Percentiles rank a stretch among this genome's conserved stretches.
These are phyloP conservation scores for Fusarium brevicatenulatum DNA, from an alignment of 2,329 filamentous ascomycete species.

Conservation along the genomic window DNA sequence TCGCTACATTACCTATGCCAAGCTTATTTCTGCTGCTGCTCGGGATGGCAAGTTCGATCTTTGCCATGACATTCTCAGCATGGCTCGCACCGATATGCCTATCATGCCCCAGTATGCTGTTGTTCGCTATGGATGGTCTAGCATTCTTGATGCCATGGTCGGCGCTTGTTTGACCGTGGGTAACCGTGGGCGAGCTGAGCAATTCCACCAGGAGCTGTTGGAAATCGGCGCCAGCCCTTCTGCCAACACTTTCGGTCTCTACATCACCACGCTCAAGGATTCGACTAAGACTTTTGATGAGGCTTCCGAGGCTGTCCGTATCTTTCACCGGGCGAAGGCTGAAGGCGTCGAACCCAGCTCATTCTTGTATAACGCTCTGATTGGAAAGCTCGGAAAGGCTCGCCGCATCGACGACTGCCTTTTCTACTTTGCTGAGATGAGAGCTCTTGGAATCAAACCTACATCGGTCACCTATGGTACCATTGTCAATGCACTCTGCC, in stretches of 20 bases:
- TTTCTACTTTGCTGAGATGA: conserved; percentile 99
- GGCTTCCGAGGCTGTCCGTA: conserved; percentile 94
- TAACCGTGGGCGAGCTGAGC: conserved; percentile 81
- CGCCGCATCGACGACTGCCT: conserved; percentile 97
- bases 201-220: conserved; percentile 90
- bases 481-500: conserved; percentile 96
- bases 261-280: conserved; percentile 99
- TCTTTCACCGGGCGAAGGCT: conserved; percentile 91
- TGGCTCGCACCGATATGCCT: conserved; percentile 90
- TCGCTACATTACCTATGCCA: conserved; percentile 95
- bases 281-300: conserved; percentile 98
- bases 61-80: conserved; percentile 86
- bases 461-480: conserved; percentile 98
- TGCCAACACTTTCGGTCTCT: conserved; percentile 96
- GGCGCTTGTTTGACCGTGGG: conserved; percentile 88
- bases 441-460: conserved; percentile 87
- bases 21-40: conserved; percentile 90
- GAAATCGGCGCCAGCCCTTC: conserved; percentile 92
- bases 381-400: conserved; percentile 97
- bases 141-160: conserved; percentile 96
- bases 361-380: conserved; percentile 97
- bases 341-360: conserved; percentile 96
- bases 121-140: conserved; percentile 95
- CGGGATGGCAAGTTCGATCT: conserved; percentile 84
- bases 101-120: conserved; percentile 84